Conservation (phyloP, 1,284 basidiomycete genomes). For the Apiotrichum akiyoshidainum region DNA sequence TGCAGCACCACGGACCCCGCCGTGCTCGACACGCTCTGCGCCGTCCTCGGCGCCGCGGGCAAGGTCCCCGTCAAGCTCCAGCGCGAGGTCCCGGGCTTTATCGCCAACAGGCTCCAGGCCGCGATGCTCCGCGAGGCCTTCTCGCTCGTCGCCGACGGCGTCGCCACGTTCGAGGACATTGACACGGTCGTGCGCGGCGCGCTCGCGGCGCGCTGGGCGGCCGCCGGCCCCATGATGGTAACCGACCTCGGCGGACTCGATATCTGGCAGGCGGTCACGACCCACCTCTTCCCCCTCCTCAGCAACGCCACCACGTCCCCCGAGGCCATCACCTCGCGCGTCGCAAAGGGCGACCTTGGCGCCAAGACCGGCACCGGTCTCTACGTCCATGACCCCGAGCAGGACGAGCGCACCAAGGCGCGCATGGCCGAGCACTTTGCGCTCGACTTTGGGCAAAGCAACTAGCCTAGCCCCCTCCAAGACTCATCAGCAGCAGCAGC, state of each 20-base stretch:
- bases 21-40: conserved; percentile 4
- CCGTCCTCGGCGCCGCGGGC: conserved; percentile 3
- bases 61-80: conserved; percentile 15
- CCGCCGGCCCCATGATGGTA: conserved; percentile 15
- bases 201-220: conserved; percentile 14
- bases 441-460: conserved; percentile 10
- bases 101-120: conserved; percentile 19
- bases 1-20: background rate
- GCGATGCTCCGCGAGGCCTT: conserved; percentile 17
- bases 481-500: no score
- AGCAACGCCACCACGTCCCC: conserved; percentile 3
- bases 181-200: conserved; percentile 15
- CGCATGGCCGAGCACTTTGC: conserved; percentile 13
- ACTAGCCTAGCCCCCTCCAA: background rate
- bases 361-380: conserved; percentile 14
- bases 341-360: conserved; percentile 8
- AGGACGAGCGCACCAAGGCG: conserved; percentile 7
- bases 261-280: conserved; percentile 16
- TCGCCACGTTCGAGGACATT: conserved; percentile 13
- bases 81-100: conserved; percentile 15
- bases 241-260: conserved; percentile 15
- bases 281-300: conserved; percentile 14
- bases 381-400: conserved; percentile 6
- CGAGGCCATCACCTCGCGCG: conserved; percentile 3
- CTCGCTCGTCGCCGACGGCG: conserved; percentile 12